phyloP scores from a whole-genome alignment of 371 early-diverging fungal species.

The Lichtheimia ornata region DNA sequence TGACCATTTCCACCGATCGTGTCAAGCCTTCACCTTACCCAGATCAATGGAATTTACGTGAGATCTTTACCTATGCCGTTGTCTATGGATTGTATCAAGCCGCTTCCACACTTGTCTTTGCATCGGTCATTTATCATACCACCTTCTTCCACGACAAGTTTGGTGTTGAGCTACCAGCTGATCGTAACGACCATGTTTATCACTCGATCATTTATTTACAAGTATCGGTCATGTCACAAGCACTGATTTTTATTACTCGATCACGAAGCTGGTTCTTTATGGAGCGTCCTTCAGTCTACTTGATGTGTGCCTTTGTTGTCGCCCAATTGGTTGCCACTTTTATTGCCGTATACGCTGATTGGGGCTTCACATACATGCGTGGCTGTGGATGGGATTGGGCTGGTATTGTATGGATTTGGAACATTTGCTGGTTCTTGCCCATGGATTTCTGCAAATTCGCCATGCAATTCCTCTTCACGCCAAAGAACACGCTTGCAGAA shows the following conservation, averaged over 20 bases:
- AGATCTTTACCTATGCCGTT: slow-evolving; percentile 58
- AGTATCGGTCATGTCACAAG: slow-evolving; percentile 57
- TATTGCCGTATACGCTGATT: slow-evolving; percentile 57
- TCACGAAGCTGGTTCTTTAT: slow-evolving; percentile 54
- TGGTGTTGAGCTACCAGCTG: slow-evolving; percentile 27
- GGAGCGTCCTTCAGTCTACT: slow-evolving; percentile 51
- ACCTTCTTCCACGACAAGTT: slow-evolving; percentile 48
- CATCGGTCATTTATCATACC: slow-evolving; percentile 41
- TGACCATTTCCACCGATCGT: slow-evolving; percentile 63
- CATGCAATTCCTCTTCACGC: slow-evolving; percentile 52
- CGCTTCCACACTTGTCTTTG: slow-evolving; percentile 59
- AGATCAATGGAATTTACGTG: slow-evolving; percentile 59
- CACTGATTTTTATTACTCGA: slow-evolving; percentile 56
- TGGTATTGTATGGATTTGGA: slow-evolving; percentile 75
- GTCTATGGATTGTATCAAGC: slow-evolving; percentile 59
- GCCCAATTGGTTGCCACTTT: slow-evolving; percentile 59
- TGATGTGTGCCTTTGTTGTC: slow-evolving; percentile 51
- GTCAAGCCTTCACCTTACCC: slow-evolving; percentile 59
- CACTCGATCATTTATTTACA: slow-evolving; percentile 59
- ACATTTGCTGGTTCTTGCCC: slow-evolving; percentile 75
- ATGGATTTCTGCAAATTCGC: slow-evolving; percentile 75
- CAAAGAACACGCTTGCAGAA: slow-evolving; percentile 29
- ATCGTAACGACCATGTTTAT: slow-evolving; percentile 38
- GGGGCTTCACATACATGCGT: slow-evolving; percentile 53
- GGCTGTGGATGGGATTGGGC: slow-evolving; percentile 60